Conservation (phyloP, 2,329 filamentous ascomycete genomes). For the Fusarium miscanthi region DNA sequence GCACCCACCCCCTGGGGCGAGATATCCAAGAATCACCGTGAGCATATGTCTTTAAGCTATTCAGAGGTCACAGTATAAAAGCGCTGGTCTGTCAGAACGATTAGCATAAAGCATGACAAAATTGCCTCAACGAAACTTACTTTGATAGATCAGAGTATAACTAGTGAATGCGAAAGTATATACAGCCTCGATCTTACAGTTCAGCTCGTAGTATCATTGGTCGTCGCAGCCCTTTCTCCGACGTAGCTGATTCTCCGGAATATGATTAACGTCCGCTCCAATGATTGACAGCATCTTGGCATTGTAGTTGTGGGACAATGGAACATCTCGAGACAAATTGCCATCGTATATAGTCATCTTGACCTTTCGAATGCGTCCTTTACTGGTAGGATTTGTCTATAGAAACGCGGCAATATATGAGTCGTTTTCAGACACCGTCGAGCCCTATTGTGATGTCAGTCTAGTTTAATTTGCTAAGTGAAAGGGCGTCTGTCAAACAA, state of each 20-base stretch:
- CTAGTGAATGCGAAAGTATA: slow-evolving; percentile 56
- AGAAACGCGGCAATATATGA: slow-evolving; percentile 51
- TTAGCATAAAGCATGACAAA: slow-evolving; percentile 24
- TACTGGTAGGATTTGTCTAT: slow-evolving; percentile 47
- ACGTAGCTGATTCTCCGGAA: slow-evolving; percentile 52
- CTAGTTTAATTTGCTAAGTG: neutral
- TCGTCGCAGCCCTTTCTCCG: slow-evolving; percentile 52
- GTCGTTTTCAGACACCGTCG: slow-evolving; percentile 54
- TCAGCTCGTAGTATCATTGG: slow-evolving; percentile 54
- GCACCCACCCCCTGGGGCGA: neutral
- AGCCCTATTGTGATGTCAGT: slow-evolving; percentile 43
- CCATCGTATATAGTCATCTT: slow-evolving; percentile 53
- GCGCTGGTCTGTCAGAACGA: slow-evolving; percentile 47
- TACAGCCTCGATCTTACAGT: slow-evolving; percentile 54
- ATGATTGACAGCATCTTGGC: slow-evolving; percentile 52
- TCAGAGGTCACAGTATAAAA: slow-evolving; percentile 57
- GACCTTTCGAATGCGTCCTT: slow-evolving; percentile 50
- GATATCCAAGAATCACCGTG: neutral
- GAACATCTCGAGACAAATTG: slow-evolving; percentile 47
- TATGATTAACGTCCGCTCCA: slow-evolving; percentile 55
- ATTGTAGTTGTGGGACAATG: slow-evolving; percentile 51
- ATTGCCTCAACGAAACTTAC: slow-evolving; percentile 41
- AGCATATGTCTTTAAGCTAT: slow-evolving; percentile 49
- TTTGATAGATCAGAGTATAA: slow-evolving; percentile 57
- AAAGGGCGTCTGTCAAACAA: no score